These are phyloP conservation scores for Aschersonia sp. DNA, from an alignment of 2,329 filamentous ascomycete species.

Conservation along the genomic window DNA sequence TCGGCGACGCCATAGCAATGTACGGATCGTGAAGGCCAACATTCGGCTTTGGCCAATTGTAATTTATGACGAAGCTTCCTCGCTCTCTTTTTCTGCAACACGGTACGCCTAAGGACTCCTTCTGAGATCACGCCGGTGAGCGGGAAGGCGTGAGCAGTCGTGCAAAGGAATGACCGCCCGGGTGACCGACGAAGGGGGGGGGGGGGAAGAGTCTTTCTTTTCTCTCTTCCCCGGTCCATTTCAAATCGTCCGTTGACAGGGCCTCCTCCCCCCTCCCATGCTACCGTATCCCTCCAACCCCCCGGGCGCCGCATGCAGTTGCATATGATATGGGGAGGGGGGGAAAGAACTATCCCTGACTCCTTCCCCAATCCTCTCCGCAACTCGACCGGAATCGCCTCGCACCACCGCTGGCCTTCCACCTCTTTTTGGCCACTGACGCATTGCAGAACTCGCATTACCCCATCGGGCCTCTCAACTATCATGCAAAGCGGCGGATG, in stretches of 20 bases:
- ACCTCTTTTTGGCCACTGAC: not conserved
- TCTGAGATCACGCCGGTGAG: too few species aligned
- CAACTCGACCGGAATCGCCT: not conserved
- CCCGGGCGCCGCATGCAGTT: not conserved
- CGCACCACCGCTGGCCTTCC: not conserved
- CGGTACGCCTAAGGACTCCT: too few species aligned
- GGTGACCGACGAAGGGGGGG: not conserved
- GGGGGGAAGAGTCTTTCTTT: not conserved
- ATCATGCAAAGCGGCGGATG: not conserved
- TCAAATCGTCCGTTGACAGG: not conserved
- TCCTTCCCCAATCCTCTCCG: not conserved
- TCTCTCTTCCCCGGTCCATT: not conserved
- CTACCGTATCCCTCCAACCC: not conserved
- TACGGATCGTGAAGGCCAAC: not conserved
- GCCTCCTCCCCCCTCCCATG: not conserved
- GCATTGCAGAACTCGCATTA: not conserved
- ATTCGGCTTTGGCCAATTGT: not conserved
- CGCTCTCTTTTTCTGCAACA: not conserved
- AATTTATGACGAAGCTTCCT: not conserved
- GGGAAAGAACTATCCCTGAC: too few species aligned
- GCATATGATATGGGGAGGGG: not conserved
- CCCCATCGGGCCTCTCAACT: not conserved
- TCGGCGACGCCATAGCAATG: not conserved
- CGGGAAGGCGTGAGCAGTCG: too few species aligned
- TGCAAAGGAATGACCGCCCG: not conserved